Evolutionary conservation across 345 rosid species (phyloP).

Genomic region (Eucalyptus tenuipes): DNA sequence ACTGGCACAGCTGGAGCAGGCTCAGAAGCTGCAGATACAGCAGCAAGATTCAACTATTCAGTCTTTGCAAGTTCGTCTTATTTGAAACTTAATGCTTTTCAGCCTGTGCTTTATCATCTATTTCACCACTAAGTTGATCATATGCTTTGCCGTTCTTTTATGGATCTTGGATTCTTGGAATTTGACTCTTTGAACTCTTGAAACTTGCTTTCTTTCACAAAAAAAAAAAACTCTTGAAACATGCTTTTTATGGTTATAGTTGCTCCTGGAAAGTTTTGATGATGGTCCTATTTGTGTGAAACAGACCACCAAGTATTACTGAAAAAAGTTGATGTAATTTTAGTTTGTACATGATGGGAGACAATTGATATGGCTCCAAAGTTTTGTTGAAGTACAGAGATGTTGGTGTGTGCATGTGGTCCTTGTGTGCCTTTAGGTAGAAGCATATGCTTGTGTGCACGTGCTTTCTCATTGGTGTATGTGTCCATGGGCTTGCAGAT

Average conservation of each 20-base stretch:
- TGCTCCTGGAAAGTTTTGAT: neutral
- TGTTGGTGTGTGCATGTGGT: neutral
- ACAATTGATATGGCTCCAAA: neutral
- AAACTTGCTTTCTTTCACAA: too few relatives aligned
- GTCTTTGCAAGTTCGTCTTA: constrained; percentile 55
- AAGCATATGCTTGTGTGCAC: neutral
- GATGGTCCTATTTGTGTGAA: neutral
- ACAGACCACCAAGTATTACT: neutral
- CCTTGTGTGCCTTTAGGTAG: neutral
- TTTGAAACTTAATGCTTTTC: neutral
- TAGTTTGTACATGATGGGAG: neutral
- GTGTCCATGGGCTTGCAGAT: neutral
- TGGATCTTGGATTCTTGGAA: neutral
- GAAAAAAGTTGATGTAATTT: neutral
- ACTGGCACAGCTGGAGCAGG: constrained; percentile 61
- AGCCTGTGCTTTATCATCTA: neutral
- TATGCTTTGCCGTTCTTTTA: neutral
- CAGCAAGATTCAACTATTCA: constrained; percentile 68
- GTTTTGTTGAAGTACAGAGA: neutral
- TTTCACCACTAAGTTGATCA: neutral
- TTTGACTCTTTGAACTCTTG: neutral
- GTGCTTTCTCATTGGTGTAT: neutral
- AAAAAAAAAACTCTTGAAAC: neutral
- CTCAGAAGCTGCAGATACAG: constrained; percentile 62
- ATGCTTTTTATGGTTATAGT: neutral